Percentiles rank a stretch among this genome's conserved stretches.
These are phyloP conservation scores for Coemansia sp. DNA, from an alignment of 192 early-diverging fungal genomes.

Conservation along the genomic window DNA sequence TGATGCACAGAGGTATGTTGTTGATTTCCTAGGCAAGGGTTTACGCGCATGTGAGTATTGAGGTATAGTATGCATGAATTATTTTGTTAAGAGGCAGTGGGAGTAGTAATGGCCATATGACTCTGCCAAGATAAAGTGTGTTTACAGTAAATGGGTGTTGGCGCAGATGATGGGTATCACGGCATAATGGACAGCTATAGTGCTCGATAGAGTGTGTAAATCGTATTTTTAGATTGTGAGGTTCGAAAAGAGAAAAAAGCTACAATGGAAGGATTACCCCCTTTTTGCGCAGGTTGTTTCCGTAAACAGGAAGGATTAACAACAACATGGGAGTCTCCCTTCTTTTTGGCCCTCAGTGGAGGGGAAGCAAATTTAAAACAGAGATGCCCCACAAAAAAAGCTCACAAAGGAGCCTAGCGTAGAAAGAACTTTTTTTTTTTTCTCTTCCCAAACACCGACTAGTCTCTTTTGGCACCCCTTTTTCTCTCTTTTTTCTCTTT, in stretches of 20 bases:
- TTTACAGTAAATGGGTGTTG: not conserved
- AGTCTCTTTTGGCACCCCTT: not conserved
- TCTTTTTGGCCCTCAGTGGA: not conserved
- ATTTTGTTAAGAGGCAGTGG: not conserved
- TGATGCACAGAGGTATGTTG: not conserved
- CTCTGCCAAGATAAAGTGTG: not conserved
- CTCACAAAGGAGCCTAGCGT: not conserved
- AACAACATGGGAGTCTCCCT: not conserved
- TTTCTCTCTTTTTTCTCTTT: not conserved
- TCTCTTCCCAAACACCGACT: not conserved
- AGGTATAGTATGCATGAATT: not conserved
- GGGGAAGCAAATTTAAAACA: not conserved
- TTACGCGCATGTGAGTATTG: not conserved
- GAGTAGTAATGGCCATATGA: not conserved
- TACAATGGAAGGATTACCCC: not conserved
- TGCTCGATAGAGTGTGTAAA: slow-evolving; percentile 13
- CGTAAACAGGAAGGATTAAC: slow-evolving; percentile 11
- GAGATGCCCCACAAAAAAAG: not conserved
- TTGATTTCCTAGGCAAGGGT: not conserved
- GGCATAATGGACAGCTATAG: slow-evolving; percentile 8
- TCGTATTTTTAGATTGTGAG: not conserved
- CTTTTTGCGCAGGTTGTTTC: not conserved
- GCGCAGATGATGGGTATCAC: too few relatives aligned
- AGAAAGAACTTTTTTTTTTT: not conserved
- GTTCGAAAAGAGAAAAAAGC: not conserved